Evolutionary conservation across 208 protist genomes (phyloP), one percentile per base, ranked within the genome.

Genomic region (Herpetomonas samuelpessoai): DNA sequence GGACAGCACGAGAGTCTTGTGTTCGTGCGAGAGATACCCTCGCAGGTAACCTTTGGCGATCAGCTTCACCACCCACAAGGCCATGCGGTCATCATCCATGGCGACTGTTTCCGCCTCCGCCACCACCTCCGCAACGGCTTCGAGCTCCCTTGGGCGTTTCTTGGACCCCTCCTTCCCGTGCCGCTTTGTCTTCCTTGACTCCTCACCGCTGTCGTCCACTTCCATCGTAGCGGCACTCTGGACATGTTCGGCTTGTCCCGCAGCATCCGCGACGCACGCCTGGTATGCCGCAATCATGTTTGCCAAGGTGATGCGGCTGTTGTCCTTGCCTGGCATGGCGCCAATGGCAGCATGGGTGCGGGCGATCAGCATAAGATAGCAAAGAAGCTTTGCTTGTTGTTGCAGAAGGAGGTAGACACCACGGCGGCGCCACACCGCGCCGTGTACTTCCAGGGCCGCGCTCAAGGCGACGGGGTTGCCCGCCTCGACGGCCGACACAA

Each of bases 1-100:
- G 1, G 88, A 87, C 21, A 94, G 46, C 0, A 94, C 88, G 35
- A 94, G 41, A 2, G 84, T 92, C 49, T 82, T 87, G 70, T 91
- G 80, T 58, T 94, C 88, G 57, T 87, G 76, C 2, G 88, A 94
- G 41, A 92, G 72, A 61, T 94, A 94, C 0, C 88, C 88, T 4
- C 81, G 75, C 16, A 92, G 68, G 46, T 85, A 74, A 3, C 82
- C 82, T 9, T 58, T 63, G 16, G 88, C 73, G 35, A 94, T 91
- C 2, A 94, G 81, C 41, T 83, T 78, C 14, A 74, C 74, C 22
- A 84, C 61, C 78, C 83, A 90, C 39, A 84, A 74, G 0, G 69
- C 74, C 79, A 94, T 88, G 29, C 79, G 60, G 51, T 91, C 82
- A 26, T 80, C 71, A 29, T 70, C 75, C 73, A 87, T 86, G 29